Base-by-base conservation (phyloP, 441 rosid species). In the Pelargonium australe region DNA sequence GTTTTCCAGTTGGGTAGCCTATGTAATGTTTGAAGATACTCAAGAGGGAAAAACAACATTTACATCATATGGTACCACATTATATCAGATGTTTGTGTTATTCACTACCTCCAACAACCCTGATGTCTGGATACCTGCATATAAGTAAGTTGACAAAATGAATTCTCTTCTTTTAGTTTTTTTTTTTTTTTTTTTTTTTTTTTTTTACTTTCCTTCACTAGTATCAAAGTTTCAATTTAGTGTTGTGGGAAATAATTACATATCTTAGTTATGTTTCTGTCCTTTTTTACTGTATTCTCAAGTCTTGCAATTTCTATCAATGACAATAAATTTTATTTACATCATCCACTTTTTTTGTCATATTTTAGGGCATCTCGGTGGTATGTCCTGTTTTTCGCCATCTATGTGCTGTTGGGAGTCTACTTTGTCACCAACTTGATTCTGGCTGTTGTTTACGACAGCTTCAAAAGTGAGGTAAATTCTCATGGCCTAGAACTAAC, bases 101-200 rank as follows among this genome's bases (percentile, higher is more conserved):
- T 95, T 87, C 80, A 95, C 99, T 63, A 95, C 99, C 75, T 89
- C 99, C 74, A 95, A 95, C 87, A 95, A 90, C 71, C 99, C 99
- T 70, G 97, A 90, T 85, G 99, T 95, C 58, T 95, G 99, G 99
- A 84, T 92, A 77, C 95, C 93, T 43, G 97, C 99, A 65, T 95
- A 95, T 81, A 92, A 90, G 99, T 95, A 84, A 86, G 97, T 87
- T 28, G 66, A 40, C 34, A 43, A 64, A 69, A 55, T 57, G 23
- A 41, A 69, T 16, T 70, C 28, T 14, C 67, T 68, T 16, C 49
- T 31, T 45, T 8, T 61, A 14, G 68, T 2, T 65, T 11, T 7
- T 68, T 25, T 61, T 47, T 31, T n/a, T 76, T 71, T 40, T 44
- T 10, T 4, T 28, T 28, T 4, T 28, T 28, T 28, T 28, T 28